A percentile compares a stretch with the other conserved stretches of the same genome.
phyloP scores from a whole-genome alignment of 352 stramenopile genomes.

The Peronosclerospora sorghi region DNA sequence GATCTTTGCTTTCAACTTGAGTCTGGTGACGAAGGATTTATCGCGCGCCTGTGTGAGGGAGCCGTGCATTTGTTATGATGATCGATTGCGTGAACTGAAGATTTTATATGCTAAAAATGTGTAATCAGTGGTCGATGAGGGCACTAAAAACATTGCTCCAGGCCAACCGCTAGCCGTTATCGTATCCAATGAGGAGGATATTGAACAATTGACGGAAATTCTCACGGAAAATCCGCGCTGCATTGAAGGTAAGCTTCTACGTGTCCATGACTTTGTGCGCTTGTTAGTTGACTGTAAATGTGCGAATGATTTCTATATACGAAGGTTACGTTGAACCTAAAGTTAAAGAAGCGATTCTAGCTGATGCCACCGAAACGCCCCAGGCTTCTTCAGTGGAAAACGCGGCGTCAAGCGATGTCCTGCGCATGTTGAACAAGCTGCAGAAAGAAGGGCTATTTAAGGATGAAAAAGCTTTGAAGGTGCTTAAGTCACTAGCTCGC shows the following conservation, averaged over 20 bases:
- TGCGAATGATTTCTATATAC: background rate
- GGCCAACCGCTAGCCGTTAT: constrained; percentile 72
- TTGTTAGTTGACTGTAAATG: background rate
- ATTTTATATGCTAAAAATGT: background rate
- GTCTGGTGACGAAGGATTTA: constrained; percentile 64
- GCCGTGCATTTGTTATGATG: background rate
- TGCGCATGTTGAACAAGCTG: constrained; percentile 63
- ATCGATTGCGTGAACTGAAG: constrained; percentile 1
- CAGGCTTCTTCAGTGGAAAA: constrained; percentile 15
- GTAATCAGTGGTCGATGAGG: constrained; percentile 49
- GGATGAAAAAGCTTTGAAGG: constrained; percentile 57
- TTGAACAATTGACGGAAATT: constrained; percentile 47
- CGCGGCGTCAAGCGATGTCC: constrained; percentile 47
- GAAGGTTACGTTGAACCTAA: constrained; percentile 28
- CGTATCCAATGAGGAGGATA: constrained; percentile 47
- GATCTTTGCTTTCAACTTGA: constrained; percentile 76
- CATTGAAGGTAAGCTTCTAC: constrained; percentile 40
- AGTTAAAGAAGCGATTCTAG: constrained; percentile 4
- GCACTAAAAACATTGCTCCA: constrained; percentile 37
- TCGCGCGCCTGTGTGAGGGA: constrained; percentile 60
- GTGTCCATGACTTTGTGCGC: background rate
- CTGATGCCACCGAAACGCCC: constrained; percentile 5
- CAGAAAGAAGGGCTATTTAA: constrained; percentile 70
- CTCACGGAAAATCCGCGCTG: constrained; percentile 42
- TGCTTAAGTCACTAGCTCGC: constrained; percentile 75